These are phyloP conservation scores for Xerocomellus dryophilus DNA, from an alignment of 768 basidiomycete genomes.

Conservation along the genomic window DNA sequence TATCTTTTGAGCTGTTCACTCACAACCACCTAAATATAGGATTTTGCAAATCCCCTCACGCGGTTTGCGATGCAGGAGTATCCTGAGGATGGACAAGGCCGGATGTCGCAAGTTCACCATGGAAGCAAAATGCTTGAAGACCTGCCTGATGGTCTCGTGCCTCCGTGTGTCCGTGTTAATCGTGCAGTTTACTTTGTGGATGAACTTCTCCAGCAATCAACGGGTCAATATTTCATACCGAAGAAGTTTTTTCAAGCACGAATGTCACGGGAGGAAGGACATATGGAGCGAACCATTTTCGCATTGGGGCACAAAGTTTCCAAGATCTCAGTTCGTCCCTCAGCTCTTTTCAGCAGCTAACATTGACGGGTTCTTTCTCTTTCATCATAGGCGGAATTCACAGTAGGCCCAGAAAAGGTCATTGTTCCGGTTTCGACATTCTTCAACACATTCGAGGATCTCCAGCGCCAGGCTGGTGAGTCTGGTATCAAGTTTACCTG, in stretches of 20 bases:
- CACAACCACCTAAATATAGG: background rate
- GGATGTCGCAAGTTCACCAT: conserved; percentile 27
- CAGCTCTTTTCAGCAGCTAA: background rate
- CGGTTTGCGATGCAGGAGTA: conserved; percentile 27
- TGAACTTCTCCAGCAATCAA: conserved; percentile 13
- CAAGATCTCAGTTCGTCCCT: background rate
- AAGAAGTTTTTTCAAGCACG: conserved; percentile 10
- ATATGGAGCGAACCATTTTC: background rate
- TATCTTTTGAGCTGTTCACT: background rate
- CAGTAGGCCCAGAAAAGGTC: background rate
- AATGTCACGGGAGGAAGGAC: background rate
- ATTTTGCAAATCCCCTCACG: conserved; percentile 25
- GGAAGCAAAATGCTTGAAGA: conserved; percentile 30
- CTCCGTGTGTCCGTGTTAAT: conserved; percentile 21
- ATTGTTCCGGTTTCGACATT: conserved; percentile 11
- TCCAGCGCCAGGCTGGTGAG: background rate
- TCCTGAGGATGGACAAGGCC: conserved; percentile 19
- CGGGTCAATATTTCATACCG: conserved; percentile 10
- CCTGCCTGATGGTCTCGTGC: conserved; percentile 22
- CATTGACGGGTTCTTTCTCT: too few species aligned
- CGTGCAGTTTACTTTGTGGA: conserved; percentile 23
- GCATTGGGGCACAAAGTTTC: background rate
- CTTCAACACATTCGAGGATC: conserved; percentile 3
- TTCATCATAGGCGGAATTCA: background rate
- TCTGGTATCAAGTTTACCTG: conserved; percentile 4